Base-by-base conservation (phyloP, 345 rosid species). In the Nephelium lappaceum region DNA sequence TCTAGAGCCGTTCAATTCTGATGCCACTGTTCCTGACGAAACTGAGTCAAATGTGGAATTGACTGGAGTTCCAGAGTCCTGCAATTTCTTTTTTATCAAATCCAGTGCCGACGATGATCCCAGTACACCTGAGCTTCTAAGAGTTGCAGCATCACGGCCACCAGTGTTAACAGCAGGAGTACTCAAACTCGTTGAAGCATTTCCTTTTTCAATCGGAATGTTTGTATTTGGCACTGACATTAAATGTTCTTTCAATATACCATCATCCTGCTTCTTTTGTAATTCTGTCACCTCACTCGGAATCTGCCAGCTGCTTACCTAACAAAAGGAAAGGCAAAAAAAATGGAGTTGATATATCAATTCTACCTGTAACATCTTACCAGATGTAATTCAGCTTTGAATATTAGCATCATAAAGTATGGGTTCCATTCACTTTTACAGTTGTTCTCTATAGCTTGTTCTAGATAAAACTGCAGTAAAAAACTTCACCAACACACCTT, bases 281-380 rank as follows among this genome's bases (percentile, higher is more conserved):
- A 88, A 74, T 81, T 94, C 97, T 74, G 88, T 79, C 83, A 96
- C 95, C 80, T 96, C 99, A 42, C 72, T 74, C 0, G 99, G 99
- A 60, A 94, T 83, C 86, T 94, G 98, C 99, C 99, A 96, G 87
- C 99, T 94, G 86, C 94, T 96, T 75, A 91, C 75, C 98, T 95
- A 91, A 77, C 43, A 64, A 78, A n/a, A 23, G 61, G 60, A 71
- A 81, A 77, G 21, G 77, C 8, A 64, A 21, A 24, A 31, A 65
- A 36, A 25, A 24, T 64, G n/a, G 69, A 66, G 43, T 66, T 66
- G 42, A 14, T 25, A 27, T 1, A 27, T 27, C 1, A 66, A 15
- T 15, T 36, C 10, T 23, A 61, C 23, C 38, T 39, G 27, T 9
- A 19, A 19, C 7, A 55, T 71, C 74, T 53, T 27, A 43, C 45